A percentile compares a stretch with the other conserved stretches of the same genome.
Evolutionary conservation across 164 flowering plant genomes (phyloP).

Genomic region (Nymphaea thermarum): DNA sequence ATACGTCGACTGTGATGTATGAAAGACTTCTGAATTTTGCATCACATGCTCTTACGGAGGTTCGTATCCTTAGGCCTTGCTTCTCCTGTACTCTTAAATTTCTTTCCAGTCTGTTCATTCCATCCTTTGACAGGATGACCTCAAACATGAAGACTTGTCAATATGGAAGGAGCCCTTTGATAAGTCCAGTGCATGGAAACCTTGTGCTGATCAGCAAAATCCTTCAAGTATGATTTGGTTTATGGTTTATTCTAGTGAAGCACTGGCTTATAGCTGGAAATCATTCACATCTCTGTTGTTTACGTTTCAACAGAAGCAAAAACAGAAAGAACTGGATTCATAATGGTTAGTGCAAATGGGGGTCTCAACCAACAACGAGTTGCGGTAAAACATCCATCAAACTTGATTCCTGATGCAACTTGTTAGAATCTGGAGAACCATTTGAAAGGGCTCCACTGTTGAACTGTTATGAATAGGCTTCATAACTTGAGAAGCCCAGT

Average conservation of each 20-base stretch:
- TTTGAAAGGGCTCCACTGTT: no score
- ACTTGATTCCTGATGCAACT: no score
- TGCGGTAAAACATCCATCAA: constrained; percentile 46
- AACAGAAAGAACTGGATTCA: constrained; percentile 42
- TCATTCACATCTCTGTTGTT: not conserved
- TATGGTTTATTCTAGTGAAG: not conserved
- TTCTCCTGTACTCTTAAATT: not conserved
- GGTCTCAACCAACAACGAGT: constrained; percentile 99
- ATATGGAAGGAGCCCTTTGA: constrained; percentile 57
- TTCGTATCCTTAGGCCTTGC: constrained; percentile 5
- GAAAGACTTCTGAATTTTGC: constrained; percentile 60
- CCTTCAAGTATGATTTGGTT: constrained; percentile 3
- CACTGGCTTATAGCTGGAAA: not conserved
- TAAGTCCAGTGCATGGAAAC: constrained; percentile 63
- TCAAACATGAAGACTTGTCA: constrained; percentile 22
- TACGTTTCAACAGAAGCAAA: constrained; percentile 24
- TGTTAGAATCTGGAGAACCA: no score
- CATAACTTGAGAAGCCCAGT: no score
- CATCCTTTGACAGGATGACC: constrained; percentile 33
- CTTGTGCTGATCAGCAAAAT: constrained; percentile 48
- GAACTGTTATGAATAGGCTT: no score
- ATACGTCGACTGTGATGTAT: constrained; percentile 42
- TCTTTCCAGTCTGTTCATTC: constrained; percentile 3
- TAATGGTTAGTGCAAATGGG: constrained; percentile 94
- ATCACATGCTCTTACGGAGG: constrained; percentile 51